Conservation (phyloP, 2,329 filamentous ascomycete genomes). For the Ceratocystiopsis minuta region DNA sequence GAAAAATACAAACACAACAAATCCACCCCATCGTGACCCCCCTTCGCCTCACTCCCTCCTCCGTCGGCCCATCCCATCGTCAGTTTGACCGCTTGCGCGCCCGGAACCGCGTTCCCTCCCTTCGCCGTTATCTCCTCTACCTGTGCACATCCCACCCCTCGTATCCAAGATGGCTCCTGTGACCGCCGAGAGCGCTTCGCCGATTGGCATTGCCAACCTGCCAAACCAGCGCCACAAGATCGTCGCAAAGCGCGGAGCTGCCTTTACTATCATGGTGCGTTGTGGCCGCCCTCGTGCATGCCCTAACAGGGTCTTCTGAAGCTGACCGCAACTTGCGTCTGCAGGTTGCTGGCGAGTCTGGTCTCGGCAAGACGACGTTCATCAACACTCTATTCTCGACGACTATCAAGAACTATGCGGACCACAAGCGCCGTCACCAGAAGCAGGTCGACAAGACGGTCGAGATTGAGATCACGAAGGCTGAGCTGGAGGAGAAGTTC, state of each 20-base stretch:
- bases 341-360: conserved; percentile 93
- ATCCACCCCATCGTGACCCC: not conserved
- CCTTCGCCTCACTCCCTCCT: no score
- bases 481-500: conserved; percentile 99
- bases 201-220: conserved; percentile 58
- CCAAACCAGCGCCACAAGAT: conserved; percentile 62
- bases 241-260: conserved; percentile 70
- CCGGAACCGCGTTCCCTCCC: not conserved
- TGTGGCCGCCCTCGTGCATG: not conserved
- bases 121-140: conserved; percentile 2
- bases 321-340: conserved; percentile 2
- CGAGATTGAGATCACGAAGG: conserved; percentile 99
- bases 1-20: conserved; percentile 7
- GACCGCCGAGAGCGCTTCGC: conserved; percentile 42
- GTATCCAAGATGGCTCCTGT: conserved; percentile 32
- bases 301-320: conserved; percentile 1
- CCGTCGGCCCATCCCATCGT: no score
- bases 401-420: conserved; percentile 99
- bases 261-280: conserved; percentile 96
- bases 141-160: conserved; percentile 10
- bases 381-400: conserved; percentile 99
- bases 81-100: no score
- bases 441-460: conserved; percentile 99
- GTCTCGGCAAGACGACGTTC: conserved; percentile 97
- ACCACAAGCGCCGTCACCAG: conserved; percentile 96